Percentiles rank a stretch among this genome's conserved stretches.
These are phyloP conservation scores for Colletotrichum camelliae DNA, from an alignment of 2,329 filamentous ascomycete genomes.

Conservation along the genomic window DNA sequence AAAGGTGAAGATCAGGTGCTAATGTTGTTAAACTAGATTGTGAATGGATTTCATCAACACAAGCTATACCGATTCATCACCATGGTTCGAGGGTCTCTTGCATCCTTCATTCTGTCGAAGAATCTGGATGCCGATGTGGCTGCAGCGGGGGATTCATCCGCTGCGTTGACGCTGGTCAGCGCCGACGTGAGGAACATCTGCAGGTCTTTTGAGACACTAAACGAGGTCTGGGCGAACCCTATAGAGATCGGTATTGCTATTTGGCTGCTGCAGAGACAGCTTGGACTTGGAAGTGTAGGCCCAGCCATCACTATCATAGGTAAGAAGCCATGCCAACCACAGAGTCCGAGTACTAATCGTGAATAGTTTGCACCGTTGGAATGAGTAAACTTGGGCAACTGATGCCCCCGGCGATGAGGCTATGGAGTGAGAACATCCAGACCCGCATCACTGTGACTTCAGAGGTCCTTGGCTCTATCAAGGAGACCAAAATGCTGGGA, in stretches of 20 bases:
- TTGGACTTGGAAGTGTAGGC: constrained; percentile 36
- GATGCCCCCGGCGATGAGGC: constrained; percentile 32
- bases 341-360: background rate
- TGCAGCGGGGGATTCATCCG: background rate
- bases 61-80: constrained; percentile 30
- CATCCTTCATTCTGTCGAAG: background rate
- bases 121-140: background rate
- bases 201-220: constrained; percentile 25
- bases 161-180: constrained; percentile 27
- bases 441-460: constrained; percentile 31
- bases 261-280: constrained; percentile 34
- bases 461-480: constrained; percentile 32
- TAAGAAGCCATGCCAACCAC: background rate
- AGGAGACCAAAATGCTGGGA: constrained; percentile 37
- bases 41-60: constrained; percentile 38
- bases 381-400: constrained; percentile 26
- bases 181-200: constrained; percentile 28
- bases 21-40: background rate
- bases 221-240: constrained; percentile 35
- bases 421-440: constrained; percentile 33
- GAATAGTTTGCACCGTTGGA: constrained; percentile 28
- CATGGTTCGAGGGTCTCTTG: constrained; percentile 2
- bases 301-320: constrained; percentile 36
- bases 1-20: background rate
- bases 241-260: constrained; percentile 35